phyloP scores from a whole-genome alignment of 176 grass and related monocot genomes.

The Rhynchospora breviuscula region DNA sequence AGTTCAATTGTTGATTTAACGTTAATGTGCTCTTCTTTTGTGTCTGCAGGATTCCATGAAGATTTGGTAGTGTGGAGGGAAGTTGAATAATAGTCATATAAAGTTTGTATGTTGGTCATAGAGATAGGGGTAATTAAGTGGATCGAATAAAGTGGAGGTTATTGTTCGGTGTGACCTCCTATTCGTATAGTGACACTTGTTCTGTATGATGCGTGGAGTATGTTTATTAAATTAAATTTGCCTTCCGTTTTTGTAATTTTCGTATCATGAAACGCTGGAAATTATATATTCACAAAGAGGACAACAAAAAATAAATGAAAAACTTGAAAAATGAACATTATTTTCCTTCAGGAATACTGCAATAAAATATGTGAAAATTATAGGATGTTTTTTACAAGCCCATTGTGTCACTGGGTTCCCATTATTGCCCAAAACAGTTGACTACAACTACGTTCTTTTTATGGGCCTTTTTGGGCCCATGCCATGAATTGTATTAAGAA shows the following conservation, averaged over 20 bases:
- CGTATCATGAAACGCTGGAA: not conserved
- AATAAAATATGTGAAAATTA: not conserved
- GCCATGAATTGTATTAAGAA: not conserved
- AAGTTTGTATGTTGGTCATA: not conserved
- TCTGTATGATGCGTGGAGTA: not conserved
- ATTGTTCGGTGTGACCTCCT: not conserved
- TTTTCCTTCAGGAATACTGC: not conserved
- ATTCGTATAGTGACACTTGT: not conserved
- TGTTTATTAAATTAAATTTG: not conserved
- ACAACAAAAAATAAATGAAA: not conserved
- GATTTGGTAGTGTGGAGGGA: not conserved
- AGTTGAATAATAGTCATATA: not conserved
- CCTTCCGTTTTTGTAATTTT: not conserved
- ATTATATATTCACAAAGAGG: not conserved
- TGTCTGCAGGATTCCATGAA: constrained; percentile 1
- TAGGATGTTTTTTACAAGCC: not conserved
- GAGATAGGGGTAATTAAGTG: not conserved
- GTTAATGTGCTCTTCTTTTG: not conserved
- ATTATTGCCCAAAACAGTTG: not conserved
- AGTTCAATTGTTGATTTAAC: not conserved
- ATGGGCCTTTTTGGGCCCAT: not conserved
- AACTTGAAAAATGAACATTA: not conserved
- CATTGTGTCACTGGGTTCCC: too few relatives aligned
- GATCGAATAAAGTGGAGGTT: not conserved
- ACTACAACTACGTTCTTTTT: not conserved